Evolutionary conservation across 2,329 filamentous ascomycete species (phyloP), one percentile per base, ranked within the genome.

Genomic region (Pleurostoma richardsiae): DNA sequence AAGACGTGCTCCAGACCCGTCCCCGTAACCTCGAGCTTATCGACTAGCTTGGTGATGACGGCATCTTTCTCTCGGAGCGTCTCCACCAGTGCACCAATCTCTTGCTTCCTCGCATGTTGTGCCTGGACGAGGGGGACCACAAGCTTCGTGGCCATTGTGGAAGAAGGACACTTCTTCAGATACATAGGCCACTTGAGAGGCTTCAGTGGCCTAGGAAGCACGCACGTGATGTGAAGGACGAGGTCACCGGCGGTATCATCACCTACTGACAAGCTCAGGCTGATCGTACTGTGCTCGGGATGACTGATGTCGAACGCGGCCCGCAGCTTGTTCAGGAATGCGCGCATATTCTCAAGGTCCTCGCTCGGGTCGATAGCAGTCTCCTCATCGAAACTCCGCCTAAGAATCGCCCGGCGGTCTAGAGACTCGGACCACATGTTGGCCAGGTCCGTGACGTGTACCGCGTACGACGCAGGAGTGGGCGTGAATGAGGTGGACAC

Each of bases 361-460:
- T 86, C 82, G 59, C 77, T 82, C 2, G 88, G 83, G 59, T 92
- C 86, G 50, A 92, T 90, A 50, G 79, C 83, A 11, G 84, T 87
- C 55, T 82, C 76, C 54, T 84, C 75, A 28, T 76, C 67, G 47
- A 79, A 71, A 30, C 81, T 85, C 49, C 85, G 79, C 49, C 73
- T 68, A 46, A 83, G 74, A 47, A 92, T 85, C 8, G 70, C 73
- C n/a, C 70, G 72, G 27, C 80, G 71, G 47, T 82, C 76, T 27
- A 90, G 66, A 6, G 63, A 72, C 64, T 91, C 87, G 29, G 70
- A 67, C 88, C 88, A 94, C n/a, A 90, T 69, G 53, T 83, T 78
- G 59, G 78, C 82, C 49, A 90, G 72, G 59, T 92, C 88, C 3
- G 86, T 89, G 38, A 92, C 60, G 48, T 80, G 74, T 29, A 91